phyloP scores from a whole-genome alignment of 1,139 yeast species.

The Hansenula lynferdii region DNA sequence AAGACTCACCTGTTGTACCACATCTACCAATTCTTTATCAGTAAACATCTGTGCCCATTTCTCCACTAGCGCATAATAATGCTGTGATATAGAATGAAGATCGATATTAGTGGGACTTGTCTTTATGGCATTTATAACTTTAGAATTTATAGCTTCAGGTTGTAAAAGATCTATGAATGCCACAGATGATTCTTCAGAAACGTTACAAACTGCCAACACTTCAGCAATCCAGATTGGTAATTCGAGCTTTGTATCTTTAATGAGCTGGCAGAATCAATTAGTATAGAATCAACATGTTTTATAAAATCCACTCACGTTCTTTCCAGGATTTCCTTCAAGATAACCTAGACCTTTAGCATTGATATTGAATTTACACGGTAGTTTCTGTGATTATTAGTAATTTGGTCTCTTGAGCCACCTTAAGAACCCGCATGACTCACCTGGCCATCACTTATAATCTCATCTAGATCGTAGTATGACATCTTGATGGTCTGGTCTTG shows the following conservation, averaged over 20 bases:
- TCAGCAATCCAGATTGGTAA: slow-evolving; percentile 91
- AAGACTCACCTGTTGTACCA: slow-evolving; percentile 33
- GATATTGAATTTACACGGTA: slow-evolving; percentile 75
- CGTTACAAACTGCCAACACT: slow-evolving; percentile 56
- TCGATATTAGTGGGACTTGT: slow-evolving; percentile 68
- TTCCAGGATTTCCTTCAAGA: slow-evolving; percentile 77
- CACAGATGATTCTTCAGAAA: slow-evolving; percentile 23
- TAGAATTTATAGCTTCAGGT: slow-evolving; percentile 61
- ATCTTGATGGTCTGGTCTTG: slow-evolving; percentile 13
- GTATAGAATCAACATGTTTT: slow-evolving; percentile 1
- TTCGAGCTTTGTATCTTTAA: slow-evolving; percentile 63
- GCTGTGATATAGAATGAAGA: slow-evolving; percentile 58
- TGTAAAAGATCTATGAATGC: slow-evolving; percentile 65
- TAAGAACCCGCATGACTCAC: slow-evolving; percentile 24
- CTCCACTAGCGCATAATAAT: slow-evolving; percentile 64
- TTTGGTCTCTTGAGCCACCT: slow-evolving; percentile 8
- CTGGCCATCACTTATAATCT: slow-evolving; percentile 70
- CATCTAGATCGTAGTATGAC: slow-evolving; percentile 81
- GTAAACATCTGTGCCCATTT: slow-evolving; percentile 71
- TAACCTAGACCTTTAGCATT: slow-evolving; percentile 85
- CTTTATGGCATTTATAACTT: slow-evolving; percentile 76
- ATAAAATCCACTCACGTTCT: slow-evolving; percentile 27
- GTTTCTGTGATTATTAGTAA: slow-evolving; percentile 37
- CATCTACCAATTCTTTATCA: slow-evolving; percentile 56
- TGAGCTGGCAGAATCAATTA: slow-evolving; percentile 30